Evolutionary conservation across 306 rosid genomes (phyloP).

Genomic region (Malus domestica): ASM211411v1 NC_041796.1:12325501-12326000

Average conservation of each 20-base stretch:
- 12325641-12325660: conserved; percentile 90
- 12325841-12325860: not conserved
- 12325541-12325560: conserved; percentile 97
- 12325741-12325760: not conserved
- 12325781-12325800: not conserved
- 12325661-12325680: conserved; percentile 99
- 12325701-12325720: conserved; percentile 85
- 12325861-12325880: not conserved
- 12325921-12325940: not conserved
- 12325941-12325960: conserved; percentile 7
- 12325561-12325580: conserved; percentile 94
- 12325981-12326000: not conserved
- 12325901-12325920: not conserved
- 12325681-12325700: conserved; percentile 99
- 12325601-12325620: conserved; percentile 89
- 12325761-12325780: not conserved
- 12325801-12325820: not conserved
- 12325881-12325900: not conserved
- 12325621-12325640: conserved; percentile 95
- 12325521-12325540: conserved; percentile 96
- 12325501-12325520: conserved; percentile 89
- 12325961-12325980: not conserved
- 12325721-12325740: conserved; percentile 34
- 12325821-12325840: not conserved
- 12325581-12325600: conserved; percentile 92